Evolutionary conservation across 495 filamentous ascomycete species (phyloP), one percentile per base, ranked within the genome.

Genomic region (Aspergillus heteromorphus): DNA sequence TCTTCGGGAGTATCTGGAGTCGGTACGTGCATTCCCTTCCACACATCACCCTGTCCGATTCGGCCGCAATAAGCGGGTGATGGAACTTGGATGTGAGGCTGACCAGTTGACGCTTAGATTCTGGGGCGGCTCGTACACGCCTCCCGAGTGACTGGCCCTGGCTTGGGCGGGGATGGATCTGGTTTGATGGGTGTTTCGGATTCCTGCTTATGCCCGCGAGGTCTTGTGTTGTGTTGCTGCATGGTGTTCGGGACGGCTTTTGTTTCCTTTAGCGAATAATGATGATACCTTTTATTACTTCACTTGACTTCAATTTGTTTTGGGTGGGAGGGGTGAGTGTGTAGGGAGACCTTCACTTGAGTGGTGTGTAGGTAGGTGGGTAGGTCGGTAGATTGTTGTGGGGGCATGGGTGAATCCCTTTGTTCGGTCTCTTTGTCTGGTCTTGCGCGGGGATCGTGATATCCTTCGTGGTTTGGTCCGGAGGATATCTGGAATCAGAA

Each of bases 1-100:
- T 61, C 11, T 34, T 62, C 18, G 45, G 45, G 17, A 49, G 34
- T 10, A 8, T 61, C 16, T 51, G 49, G 48, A 57, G 51, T 57
- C 51, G 51, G 53, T 60, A n/a, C 25, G 54, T 54, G 25, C 2
- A 30, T 31, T n/a, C n/a, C n/a, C n/a, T n/a, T n/a, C n/a, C n/a
- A n/a, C n/a, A n/a, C n/a, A n/a, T n/a, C n/a, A n/a, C n/a, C n/a
- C n/a, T n/a, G n/a, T n/a, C n/a, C n/a, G n/a, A n/a, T n/a, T n/a
- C n/a, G n/a, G n/a, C n/a, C n/a, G n/a, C n/a, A n/a, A n/a, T n/a
- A n/a, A n/a, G n/a, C n/a, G n/a, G n/a, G n/a, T n/a, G n/a, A n/a
- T n/a, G n/a, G n/a, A n/a, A n/a, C n/a, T n/a, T n/a, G n/a, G n/a
- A n/a, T n/a, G 23, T 14, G 8, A n/a, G 8, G 42, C 42, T 45